Evolutionary conservation across 306 rosid genomes (phyloP).

Genomic region (Parietaria judaica): DNA sequence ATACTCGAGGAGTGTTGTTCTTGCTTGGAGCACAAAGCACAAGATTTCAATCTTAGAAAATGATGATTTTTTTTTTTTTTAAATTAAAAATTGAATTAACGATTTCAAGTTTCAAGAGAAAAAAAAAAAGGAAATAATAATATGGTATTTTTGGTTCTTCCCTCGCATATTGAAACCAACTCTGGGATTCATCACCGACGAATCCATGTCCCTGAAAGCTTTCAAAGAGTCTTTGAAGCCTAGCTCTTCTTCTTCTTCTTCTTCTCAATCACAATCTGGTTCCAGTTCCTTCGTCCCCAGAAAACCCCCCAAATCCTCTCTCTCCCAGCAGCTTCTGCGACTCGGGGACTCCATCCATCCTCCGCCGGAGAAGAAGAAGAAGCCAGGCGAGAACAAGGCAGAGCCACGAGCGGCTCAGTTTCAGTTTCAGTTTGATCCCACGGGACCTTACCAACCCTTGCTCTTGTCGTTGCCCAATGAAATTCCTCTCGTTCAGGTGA

Average conservation of each 20-base stretch:
- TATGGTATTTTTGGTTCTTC: no score
- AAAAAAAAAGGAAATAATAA: no score
- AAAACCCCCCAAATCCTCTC: slow-evolving; percentile 75
- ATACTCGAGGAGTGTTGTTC: no score
- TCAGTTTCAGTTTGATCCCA: slow-evolving; percentile 58
- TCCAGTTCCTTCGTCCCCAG: slow-evolving; percentile 29
- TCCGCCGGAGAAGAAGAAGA: slow-evolving; percentile 24
- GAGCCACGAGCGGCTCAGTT: slow-evolving; percentile 24
- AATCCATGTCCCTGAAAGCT: slow-evolving; percentile 54
- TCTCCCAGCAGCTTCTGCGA: slow-evolving; percentile 63
- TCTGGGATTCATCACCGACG: no score
- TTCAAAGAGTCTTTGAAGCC: slow-evolving; percentile 61
- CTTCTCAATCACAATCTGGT: slow-evolving; percentile 22
- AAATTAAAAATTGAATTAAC: no score
- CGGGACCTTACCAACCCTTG: slow-evolving; percentile 68
- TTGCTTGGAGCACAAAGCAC: no score
- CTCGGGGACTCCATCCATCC: slow-evolving; percentile 36
- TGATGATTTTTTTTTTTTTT: no score
- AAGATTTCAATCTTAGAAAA: no score
- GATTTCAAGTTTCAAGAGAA: no score
- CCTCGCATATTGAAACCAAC: no score
- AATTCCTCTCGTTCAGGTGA: slow-evolving; percentile 56
- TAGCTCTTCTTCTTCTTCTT: slow-evolving; percentile 28
- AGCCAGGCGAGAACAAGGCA: slow-evolving; percentile 24
- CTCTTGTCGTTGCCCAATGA: slow-evolving; percentile 47